A percentile compares a stretch with the other conserved stretches of the same genome.
Evolutionary conservation across 805 yeast species (phyloP).

Genomic region (Nadsonia fulvescens): DNA sequence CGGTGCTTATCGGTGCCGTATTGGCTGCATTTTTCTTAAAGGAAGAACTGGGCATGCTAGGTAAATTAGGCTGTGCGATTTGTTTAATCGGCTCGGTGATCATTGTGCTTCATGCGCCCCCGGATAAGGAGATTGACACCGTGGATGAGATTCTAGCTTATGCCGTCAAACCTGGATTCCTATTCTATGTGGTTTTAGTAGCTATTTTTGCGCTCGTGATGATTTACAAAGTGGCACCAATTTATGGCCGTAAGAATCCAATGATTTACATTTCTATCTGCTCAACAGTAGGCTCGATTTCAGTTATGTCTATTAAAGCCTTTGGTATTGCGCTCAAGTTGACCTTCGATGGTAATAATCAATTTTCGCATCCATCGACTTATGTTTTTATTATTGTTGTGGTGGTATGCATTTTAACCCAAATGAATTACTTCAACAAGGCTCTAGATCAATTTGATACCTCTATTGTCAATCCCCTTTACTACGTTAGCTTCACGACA

Average conservation of each 20-base stretch:
- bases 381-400: slow-evolving; percentile 67
- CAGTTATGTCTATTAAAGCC: slow-evolving; percentile 84
- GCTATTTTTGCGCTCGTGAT: slow-evolving; percentile 50
- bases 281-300: slow-evolving; percentile 75
- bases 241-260: slow-evolving; percentile 63
- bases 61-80: slow-evolving; percentile 85
- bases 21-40: slow-evolving; percentile 69
- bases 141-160: slow-evolving; percentile 74
- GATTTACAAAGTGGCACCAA: slow-evolving; percentile 72
- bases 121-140: slow-evolving; percentile 76
- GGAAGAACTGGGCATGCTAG: slow-evolving; percentile 75
- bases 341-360: slow-evolving; percentile 72
- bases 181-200: slow-evolving; percentile 48
- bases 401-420: slow-evolving; percentile 66
- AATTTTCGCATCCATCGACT: slow-evolving; percentile 69
- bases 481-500: slow-evolving; percentile 82
- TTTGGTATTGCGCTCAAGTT: slow-evolving; percentile 82
- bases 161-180: slow-evolving; percentile 58
- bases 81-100: slow-evolving; percentile 77
- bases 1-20: slow-evolving; percentile 83
- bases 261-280: slow-evolving; percentile 82
- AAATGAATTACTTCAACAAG: slow-evolving; percentile 86
- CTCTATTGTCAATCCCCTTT: slow-evolving; percentile 76
- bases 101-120: slow-evolving; percentile 81
- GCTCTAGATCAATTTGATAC: slow-evolving; percentile 89